A percentile compares a stretch with the other conserved stretches of the same genome.
These are phyloP conservation scores for Pluteus cervinus DNA, from an alignment of 768 basidiomycete genomes.

Conservation along the genomic window DNA sequence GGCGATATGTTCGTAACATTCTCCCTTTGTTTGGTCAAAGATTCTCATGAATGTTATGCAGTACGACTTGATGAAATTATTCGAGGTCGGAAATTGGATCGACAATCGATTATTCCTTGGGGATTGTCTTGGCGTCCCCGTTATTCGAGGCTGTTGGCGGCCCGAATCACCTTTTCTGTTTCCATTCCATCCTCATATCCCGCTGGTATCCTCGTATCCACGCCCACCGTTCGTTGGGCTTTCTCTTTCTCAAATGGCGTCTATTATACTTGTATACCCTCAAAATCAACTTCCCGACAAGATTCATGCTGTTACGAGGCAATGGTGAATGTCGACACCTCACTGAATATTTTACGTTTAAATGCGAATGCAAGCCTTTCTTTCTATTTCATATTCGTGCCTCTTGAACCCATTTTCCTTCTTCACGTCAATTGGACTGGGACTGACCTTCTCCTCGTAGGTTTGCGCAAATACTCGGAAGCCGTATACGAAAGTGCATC, in stretches of 20 bases:
- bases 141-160: constrained; percentile 31
- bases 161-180: constrained; percentile 1
- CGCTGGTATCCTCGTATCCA: no score
- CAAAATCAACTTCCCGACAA: constrained; percentile 85
- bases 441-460: constrained; percentile 27
- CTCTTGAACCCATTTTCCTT: constrained; percentile 43
- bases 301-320: constrained; percentile 80
- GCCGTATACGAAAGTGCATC: constrained; percentile 87
- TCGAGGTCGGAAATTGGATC: constrained; percentile 88
- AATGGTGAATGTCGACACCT: constrained; percentile 98
- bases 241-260: no score
- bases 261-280: constrained; percentile 89
- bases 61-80: constrained; percentile 98
- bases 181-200: neutral
- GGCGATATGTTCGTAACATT: constrained; percentile 81
- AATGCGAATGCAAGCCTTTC: constrained; percentile 76
- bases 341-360: constrained; percentile 98
- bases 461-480: constrained; percentile 85
- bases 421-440: constrained; percentile 63
- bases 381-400: constrained; percentile 44
- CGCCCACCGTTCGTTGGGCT: no score
- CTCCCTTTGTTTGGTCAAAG: no score
- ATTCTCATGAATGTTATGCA: constrained; percentile 22
- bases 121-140: constrained; percentile 98
- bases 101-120: constrained; percentile 86